A percentile compares a stretch with the other conserved stretches of the same genome.
Evolutionary conservation across 192 early-diverging fungal genomes (phyloP).

Genomic region (Coemansia reversa): DNA sequence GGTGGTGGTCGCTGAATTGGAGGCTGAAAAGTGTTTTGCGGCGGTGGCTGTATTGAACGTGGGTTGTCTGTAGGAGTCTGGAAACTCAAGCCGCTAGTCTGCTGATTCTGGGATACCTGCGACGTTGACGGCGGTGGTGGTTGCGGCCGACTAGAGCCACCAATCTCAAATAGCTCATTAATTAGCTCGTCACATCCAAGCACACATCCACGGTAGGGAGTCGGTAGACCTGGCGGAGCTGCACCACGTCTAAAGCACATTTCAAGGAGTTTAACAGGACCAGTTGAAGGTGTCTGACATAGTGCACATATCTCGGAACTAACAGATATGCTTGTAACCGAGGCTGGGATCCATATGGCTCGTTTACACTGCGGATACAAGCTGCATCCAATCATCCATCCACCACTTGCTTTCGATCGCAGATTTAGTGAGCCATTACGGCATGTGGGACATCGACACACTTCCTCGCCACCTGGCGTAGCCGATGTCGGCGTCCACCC

Average conservation of each 20-base stretch:
- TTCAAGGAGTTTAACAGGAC: slow-evolving; percentile 26
- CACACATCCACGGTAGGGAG: slow-evolving; percentile 31
- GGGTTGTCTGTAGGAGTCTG: too few species aligned
- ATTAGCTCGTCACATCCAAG: slow-evolving; percentile 50
- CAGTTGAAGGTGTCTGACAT: slow-evolving; percentile 17
- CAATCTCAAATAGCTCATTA: slow-evolving; percentile 35
- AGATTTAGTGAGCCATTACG: slow-evolving; percentile 14
- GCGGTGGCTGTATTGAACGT: background rate
- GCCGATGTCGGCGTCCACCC: slow-evolving; percentile 12
- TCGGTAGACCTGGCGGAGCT: slow-evolving; percentile 33
- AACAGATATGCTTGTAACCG: slow-evolving; percentile 12
- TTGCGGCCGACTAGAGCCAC: background rate
- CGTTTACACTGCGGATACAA: slow-evolving; percentile 53
- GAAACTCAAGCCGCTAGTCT: too few species aligned
- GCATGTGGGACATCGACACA: slow-evolving; percentile 27
- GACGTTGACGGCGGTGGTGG: background rate
- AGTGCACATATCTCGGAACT: slow-evolving; percentile 20
- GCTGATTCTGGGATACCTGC: background rate
- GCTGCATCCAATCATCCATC: slow-evolving; percentile 50
- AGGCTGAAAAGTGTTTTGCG: background rate
- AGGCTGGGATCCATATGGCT: slow-evolving; percentile 46
- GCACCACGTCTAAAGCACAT: slow-evolving; percentile 35
- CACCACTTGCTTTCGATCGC: slow-evolving; percentile 9
- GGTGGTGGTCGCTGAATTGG: slow-evolving; percentile 2
- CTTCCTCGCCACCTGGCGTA: slow-evolving; percentile 10